Evolutionary conservation across 129 eudicot genomes (phyloP).

Genomic region (Apium graveolens): DNA sequence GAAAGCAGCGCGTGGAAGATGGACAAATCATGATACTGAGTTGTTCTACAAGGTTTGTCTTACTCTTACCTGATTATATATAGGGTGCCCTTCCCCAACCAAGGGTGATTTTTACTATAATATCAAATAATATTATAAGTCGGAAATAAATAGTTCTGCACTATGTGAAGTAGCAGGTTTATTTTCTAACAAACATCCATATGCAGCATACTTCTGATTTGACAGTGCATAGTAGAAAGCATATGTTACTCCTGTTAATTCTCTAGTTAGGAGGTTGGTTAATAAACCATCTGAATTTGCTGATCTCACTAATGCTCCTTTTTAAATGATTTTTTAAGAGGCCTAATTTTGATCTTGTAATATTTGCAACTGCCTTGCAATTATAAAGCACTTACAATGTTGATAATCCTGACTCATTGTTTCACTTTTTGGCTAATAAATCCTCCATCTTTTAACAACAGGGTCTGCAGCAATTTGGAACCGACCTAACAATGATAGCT

Average conservation of each 20-base stretch:
- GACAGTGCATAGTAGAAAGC: neutral
- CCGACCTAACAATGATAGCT: constrained; percentile 71
- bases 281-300: neutral
- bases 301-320: neutral
- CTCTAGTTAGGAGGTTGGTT: neutral
- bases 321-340: neutral
- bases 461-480: constrained; percentile 82
- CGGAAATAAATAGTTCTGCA: too few species aligned
- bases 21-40: constrained; percentile 88
- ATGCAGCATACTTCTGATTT: neutral
- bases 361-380: neutral
- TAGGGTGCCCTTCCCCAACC: too few species aligned
- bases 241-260: neutral
- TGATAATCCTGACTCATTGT: neutral
- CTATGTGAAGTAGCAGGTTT: too few species aligned
- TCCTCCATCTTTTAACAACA: constrained; percentile 16
- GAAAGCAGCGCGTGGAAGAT: constrained; percentile 48
- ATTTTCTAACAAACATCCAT: too few species aligned
- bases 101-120: too few species aligned
- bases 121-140: too few species aligned
- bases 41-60: constrained; percentile 65
- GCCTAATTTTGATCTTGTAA: neutral
- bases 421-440: neutral
- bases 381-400: neutral
- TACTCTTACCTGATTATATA: neutral